Percentiles rank a stretch among this genome's conserved stretches.
These are phyloP conservation scores for Ceratocystis huliohia DNA, from an alignment of 2,329 filamentous ascomycete genomes.

Conservation along the genomic window DNA sequence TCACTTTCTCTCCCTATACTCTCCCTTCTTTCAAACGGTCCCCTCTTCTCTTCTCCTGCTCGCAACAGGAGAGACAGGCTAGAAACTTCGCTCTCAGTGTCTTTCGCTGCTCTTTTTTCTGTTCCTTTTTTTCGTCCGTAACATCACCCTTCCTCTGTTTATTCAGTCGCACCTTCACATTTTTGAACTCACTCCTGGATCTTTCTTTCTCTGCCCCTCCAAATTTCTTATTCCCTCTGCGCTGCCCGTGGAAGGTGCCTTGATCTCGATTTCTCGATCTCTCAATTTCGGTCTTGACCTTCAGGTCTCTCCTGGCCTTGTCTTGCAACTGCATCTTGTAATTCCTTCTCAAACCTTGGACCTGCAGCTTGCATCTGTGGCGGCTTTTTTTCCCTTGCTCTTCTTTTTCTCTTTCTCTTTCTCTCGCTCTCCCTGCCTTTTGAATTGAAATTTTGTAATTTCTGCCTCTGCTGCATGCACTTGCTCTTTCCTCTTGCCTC, in stretches of 20 bases:
- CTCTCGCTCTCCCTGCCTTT: background rate
- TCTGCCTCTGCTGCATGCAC: background rate
- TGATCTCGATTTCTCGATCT: background rate
- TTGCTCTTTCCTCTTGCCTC: background rate
- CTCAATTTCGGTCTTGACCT: background rate
- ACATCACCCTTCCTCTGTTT: background rate
- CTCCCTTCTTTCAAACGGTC: slow-evolving; percentile 1
- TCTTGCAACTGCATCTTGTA: slow-evolving; percentile 3
- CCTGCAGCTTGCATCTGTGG: slow-evolving; percentile 8
- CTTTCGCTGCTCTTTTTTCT: background rate
- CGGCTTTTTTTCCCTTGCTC: background rate
- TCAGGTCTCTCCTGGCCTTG: slow-evolving; percentile 1
- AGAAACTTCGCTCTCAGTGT: background rate
- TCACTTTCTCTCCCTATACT: background rate
- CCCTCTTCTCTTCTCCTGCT: slow-evolving; percentile 7
- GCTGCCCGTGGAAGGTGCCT: background rate
- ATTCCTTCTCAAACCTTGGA: slow-evolving; percentile 6
- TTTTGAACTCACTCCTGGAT: background rate
- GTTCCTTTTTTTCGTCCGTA: slow-evolving; percentile 2
- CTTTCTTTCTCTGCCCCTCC: background rate
- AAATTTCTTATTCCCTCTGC: background rate
- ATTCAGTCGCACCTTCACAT: background rate
- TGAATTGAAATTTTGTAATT: background rate
- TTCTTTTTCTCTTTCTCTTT: background rate
- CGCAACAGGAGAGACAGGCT: background rate